Base-by-base conservation (phyloP, 257 asterid genomes). In the Nemophila menziesii region DNA sequence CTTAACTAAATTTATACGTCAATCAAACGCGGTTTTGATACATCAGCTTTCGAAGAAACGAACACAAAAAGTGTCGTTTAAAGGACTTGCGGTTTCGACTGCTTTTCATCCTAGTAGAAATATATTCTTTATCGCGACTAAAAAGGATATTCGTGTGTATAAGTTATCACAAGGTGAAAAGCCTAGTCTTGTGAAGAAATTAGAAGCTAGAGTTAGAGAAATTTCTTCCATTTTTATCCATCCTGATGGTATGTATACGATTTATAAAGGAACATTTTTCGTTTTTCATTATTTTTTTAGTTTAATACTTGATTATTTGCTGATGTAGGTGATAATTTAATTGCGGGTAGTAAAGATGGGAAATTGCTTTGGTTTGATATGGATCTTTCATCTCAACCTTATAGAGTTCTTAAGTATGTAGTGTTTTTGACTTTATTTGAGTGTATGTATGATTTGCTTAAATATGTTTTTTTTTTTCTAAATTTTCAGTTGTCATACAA, bases 321-420 rank as follows among this genome's bases (percentile, higher is more conserved):
- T 42, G 26, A 34, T 67, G 69, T 78, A 90, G 98, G 98, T 68
- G 98, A 90, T 60, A 77, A 90, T 65, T 78, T 57, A 56, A 79
- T 90, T 47, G 85, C 74, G 56, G 98, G 98, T 52, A 90, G 96
- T 72, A 85, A 48, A 67, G 98, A 90, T 17, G 98, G 98, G 61
- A 90, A 90, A 65, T 48, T 90, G 60, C 79, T 93, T 63, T 90
- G 98, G 98, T 90, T 90, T 69, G 98, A 90, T 70, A 85, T 90
- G 98, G 96, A 90, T 58, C 96, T 90, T 37, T 79, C 98, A 8
- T 78, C 98, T 65, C 72, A 66, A 51, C 98, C 98, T 51, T 90
- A 90, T 43, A 74, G 52, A 69, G 87, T 72, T 63, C 92, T 85
- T 53, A 74, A 78, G 98, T 90, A 79, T 55, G 75, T 56, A 3